Evolutionary conservation across 2,329 filamentous ascomycete genomes (phyloP), one percentile per base, ranked within the genome.

Genomic region (Diplodia corticola): DNA sequence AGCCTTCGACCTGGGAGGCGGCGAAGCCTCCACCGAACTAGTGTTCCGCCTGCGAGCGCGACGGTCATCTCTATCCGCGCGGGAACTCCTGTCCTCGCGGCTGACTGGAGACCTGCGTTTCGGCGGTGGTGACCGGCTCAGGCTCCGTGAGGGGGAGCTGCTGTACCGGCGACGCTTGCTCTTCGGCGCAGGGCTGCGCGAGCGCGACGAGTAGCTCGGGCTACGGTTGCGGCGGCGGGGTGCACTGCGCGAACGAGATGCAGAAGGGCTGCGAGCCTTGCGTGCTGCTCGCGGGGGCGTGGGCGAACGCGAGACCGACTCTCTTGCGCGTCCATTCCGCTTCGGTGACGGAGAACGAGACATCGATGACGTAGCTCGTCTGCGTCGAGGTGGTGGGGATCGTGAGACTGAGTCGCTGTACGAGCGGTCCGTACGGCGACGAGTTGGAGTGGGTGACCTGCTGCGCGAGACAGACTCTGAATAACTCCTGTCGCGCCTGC

Each of bases 361-460:
- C 15, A 66, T 63, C 17, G 70, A 69, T n/a, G 70, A 69, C 5
- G 70, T 68, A 40, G 70, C 67, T 1, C 68, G 69, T 20, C 69
- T 68, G 9, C 68, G 68, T 15, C 70, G 69, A 20, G 67, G 67
- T 1, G 69, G 67, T 17, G 70, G 71, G 3, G 73, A 71, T 17
- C 67, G 68, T 15, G 70, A 70, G 67, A 61, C 44, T 6, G 67
- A 68, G 2, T 26, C 40, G 22, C 35, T 68, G 37, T 55, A 66
- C 10, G 64, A 67, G 5, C 57, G 49, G 28, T 54, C 57, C 10
- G 51, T 46, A 28, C 65, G 61, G 15, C 63, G 67, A 28, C 59
- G 65, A 49, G 65, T 53, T 2, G 65, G 61, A 44, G 69, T 69
- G 7, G 70, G 71, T 5, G 73, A 75, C 49, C 70, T 26, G 64